Conservation (phyloP, 371 early-diverging fungal genomes). For the Mortierella sp. region DNA sequence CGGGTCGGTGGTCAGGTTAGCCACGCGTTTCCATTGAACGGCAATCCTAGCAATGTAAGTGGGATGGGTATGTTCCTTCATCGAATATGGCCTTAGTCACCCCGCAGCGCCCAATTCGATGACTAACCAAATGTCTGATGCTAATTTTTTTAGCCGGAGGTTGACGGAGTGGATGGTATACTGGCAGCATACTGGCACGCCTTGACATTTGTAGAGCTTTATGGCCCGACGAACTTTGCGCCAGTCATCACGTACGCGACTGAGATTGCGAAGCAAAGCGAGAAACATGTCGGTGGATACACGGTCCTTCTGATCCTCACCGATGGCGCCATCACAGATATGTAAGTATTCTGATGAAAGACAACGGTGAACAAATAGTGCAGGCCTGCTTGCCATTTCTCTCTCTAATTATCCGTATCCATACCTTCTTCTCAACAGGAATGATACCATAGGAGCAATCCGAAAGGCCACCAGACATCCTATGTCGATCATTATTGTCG, state of each 20-base stretch:
- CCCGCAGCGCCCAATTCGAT: no score
- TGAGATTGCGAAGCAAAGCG: conserved; percentile 10
- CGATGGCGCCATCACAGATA: conserved; percentile 42
- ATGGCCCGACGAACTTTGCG: conserved; percentile 67
- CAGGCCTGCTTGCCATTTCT: background rate
- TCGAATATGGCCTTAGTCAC: no score
- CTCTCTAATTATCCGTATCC: background rate
- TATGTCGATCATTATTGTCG: conserved; percentile 67
- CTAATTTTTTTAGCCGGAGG: conserved; percentile 56
- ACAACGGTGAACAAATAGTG: no score
- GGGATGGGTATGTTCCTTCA: background rate
- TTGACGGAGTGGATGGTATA: conserved; percentile 59
- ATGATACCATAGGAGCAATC: conserved; percentile 57
- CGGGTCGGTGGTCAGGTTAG: conserved; percentile 54
- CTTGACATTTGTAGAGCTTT: conserved; percentile 51
- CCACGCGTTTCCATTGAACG: conserved; percentile 59
- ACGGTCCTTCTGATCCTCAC: conserved; percentile 36
- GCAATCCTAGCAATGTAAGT: conserved; percentile 41
- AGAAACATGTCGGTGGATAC: conserved; percentile 11
- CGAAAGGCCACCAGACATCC: conserved; percentile 57
- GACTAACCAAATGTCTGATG: no score
- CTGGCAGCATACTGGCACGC: conserved; percentile 56
- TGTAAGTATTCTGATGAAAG: conserved; percentile 3
- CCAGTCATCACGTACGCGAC: conserved; percentile 45
- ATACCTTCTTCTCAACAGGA: conserved; percentile 21